Conservation (phyloP, 1,284 basidiomycete species). For the Leccinum solheimii region DNA sequence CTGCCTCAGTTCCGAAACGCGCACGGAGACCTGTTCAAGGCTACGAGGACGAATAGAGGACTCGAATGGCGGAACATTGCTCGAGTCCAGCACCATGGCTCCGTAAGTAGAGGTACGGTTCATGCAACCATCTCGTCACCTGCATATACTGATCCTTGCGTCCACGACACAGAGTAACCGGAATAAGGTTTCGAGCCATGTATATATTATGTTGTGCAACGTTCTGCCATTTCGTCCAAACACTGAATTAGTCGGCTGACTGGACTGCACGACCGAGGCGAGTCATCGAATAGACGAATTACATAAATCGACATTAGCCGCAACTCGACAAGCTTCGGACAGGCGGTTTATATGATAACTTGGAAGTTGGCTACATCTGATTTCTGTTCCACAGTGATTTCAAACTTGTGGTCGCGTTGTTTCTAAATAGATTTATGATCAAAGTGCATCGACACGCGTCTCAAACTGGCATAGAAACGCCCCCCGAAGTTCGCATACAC, state of each 20-base stretch:
- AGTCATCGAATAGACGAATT: background rate
- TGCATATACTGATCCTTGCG: background rate
- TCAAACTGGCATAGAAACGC: no score
- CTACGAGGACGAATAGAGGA: slow-evolving; percentile 43
- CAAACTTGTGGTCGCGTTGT: background rate
- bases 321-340: background rate
- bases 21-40: slow-evolving; percentile 40
- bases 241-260: background rate
- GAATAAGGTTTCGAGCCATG: background rate
- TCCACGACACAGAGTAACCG: background rate
- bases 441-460: background rate
- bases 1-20: slow-evolving; percentile 37
- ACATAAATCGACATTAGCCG: background rate
- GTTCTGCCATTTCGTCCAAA: background rate
- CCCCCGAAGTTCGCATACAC: no score
- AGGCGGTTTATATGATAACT: no score
- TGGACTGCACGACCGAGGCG: background rate
- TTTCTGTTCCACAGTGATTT: background rate
- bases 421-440: no score
- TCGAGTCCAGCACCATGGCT: background rate
- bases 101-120: slow-evolving; percentile 6
- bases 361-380: no score
- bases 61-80: background rate
- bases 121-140: background rate
- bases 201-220: background rate